phyloP scores from a whole-genome alignment of 257 asterid genomes.

The Hygrophila difformis region DNA sequence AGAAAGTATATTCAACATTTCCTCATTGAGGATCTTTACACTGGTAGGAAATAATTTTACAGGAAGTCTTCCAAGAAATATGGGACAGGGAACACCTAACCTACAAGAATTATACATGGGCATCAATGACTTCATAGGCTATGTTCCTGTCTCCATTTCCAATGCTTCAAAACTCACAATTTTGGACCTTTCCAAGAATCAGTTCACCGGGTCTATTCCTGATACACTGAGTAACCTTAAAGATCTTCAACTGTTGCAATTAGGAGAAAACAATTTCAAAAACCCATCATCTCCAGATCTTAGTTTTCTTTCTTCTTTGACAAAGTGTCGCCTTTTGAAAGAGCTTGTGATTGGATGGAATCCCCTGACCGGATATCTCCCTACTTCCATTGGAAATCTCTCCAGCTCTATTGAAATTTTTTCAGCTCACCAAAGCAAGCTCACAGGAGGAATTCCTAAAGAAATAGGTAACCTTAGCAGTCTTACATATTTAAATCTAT shows the following conservation, averaged over 20 bases:
- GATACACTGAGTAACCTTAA: slow-evolving; percentile 11
- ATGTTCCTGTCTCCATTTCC: slow-evolving; percentile 18
- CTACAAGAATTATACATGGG: slow-evolving; percentile 19
- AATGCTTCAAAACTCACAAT: slow-evolving; percentile 17
- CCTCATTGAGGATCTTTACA: slow-evolving; percentile 14
- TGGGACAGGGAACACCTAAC: slow-evolving; percentile 17
- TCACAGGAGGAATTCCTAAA: slow-evolving; percentile 13
- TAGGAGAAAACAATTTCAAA: slow-evolving; percentile 11
- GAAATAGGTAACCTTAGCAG: slow-evolving; percentile 17
- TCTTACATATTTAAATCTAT: not conserved
- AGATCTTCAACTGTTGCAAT: not conserved
- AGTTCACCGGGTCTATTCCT: slow-evolving; percentile 23
- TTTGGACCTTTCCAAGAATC: slow-evolving; percentile 1
- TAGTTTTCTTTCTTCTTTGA: slow-evolving; percentile 21
- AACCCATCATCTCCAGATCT: not conserved
- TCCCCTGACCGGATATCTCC: slow-evolving; percentile 10
- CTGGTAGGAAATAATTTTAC: not conserved
- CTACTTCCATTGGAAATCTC: slow-evolving; percentile 23
- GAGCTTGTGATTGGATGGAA: not conserved
- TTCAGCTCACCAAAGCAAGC: not conserved
- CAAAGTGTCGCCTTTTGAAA: slow-evolving; percentile 12
- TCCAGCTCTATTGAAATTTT: slow-evolving; percentile 13
- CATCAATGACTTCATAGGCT: slow-evolving; percentile 15
- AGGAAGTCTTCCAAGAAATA: slow-evolving; percentile 20
- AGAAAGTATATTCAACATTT: slow-evolving; percentile 24